Percentiles rank a stretch among this genome's conserved stretches.
phyloP scores from a whole-genome alignment of 768 basidiomycete species.

The Termitomyces sp. region DNA sequence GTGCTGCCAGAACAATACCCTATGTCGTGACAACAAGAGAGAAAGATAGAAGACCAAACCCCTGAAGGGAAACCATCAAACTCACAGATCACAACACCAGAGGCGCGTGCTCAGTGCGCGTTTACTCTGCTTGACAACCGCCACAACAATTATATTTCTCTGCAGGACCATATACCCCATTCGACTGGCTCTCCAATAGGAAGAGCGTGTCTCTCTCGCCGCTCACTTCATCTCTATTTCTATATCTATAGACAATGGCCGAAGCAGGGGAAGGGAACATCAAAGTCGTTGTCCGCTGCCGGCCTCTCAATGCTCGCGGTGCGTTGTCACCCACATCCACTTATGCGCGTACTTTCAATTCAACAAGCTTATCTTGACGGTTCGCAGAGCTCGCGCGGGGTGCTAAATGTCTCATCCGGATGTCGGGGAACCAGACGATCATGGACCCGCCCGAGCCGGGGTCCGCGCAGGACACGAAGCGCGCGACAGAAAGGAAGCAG shows the following conservation, averaged over 20 bases:
- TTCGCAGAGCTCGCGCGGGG: constrained; percentile 83
- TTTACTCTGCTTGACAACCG: constrained; percentile 12
- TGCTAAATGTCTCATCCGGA: constrained; percentile 90
- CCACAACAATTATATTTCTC: constrained; percentile 4
- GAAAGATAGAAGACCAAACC: background rate
- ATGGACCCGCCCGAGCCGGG: constrained; percentile 85
- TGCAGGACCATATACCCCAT: constrained; percentile 7
- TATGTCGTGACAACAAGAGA: background rate
- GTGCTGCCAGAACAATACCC: no score
- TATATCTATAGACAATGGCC: constrained; percentile 37
- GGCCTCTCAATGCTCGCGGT: constrained; percentile 95
- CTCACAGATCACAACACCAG: background rate
- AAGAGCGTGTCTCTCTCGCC: constrained; percentile 7
- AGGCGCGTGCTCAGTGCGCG: constrained; percentile 2
- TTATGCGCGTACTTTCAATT: background rate
- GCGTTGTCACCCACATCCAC: constrained; percentile 24
- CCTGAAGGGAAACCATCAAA: background rate
- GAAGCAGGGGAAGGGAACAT: constrained; percentile 85
- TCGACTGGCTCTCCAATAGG: constrained; percentile 1
- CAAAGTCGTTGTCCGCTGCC: constrained; percentile 93
- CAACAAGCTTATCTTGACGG: background rate
- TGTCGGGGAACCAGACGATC: constrained; percentile 92
- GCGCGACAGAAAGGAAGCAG: constrained; percentile 86
- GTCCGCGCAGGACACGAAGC: constrained; percentile 64
- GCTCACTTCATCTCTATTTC: background rate